These are phyloP conservation scores for Pharnaceum exiguum DNA, from an alignment of 148 eudicot genomes.

Conservation along the genomic window DNA sequence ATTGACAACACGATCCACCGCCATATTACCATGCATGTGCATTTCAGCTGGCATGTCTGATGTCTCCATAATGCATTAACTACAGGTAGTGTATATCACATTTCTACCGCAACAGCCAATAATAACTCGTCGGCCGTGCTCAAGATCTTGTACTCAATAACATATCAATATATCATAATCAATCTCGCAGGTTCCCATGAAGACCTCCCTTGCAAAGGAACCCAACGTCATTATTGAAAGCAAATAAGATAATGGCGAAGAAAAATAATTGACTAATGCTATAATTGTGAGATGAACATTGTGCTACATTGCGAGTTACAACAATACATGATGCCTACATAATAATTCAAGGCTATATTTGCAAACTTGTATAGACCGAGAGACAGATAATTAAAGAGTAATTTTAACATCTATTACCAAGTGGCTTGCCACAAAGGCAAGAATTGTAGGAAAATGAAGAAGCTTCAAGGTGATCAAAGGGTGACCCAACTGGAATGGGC, in stretches of 20 bases:
- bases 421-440: slow-evolving; percentile 87
- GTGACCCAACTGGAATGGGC: slow-evolving; percentile 59
- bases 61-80: too few relatives aligned
- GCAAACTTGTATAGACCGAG: slow-evolving; percentile 3
- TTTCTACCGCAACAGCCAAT: too few relatives aligned
- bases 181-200: too few relatives aligned
- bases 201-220: background rate
- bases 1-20: background rate
- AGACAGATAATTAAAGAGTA: background rate
- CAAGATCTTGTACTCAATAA: too few relatives aligned
- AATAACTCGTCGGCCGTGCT: too few relatives aligned
- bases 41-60: background rate
- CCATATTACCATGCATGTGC: slow-evolving; percentile 2
- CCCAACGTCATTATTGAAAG: too few relatives aligned
- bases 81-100: too few relatives aligned
- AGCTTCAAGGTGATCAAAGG: slow-evolving; percentile 80
- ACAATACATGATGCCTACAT: too few relatives aligned
- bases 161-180: too few relatives aligned
- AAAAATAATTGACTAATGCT: too few relatives aligned
- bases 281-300: background rate
- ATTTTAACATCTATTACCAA: slow-evolving; percentile 41
- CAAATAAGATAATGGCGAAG: too few relatives aligned
- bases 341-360: background rate
- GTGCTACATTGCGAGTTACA: background rate
- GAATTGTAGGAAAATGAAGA: slow-evolving; percentile 63